Percentiles rank a stretch among this genome's conserved stretches.
Conservation (phyloP, 495 filamentous ascomycete genomes). For the Pyrenula massariospora region DNA sequence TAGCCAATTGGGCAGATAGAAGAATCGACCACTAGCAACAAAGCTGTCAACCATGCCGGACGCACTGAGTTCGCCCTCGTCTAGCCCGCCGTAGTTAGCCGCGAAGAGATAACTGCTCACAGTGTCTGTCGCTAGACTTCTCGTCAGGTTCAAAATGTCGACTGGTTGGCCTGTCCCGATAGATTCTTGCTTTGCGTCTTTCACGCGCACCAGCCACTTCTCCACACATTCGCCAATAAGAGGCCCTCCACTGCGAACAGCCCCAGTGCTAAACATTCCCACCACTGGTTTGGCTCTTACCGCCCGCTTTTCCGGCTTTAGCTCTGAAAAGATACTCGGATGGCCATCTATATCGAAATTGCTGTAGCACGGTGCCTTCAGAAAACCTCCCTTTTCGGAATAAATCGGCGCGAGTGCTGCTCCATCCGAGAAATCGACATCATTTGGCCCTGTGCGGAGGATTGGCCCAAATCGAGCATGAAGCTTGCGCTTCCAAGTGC, state of each 20-base stretch:
- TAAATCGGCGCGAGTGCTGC: conserved; percentile 34
- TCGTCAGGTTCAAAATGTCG: conserved; percentile 30
- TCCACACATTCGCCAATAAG: conserved; percentile 22
- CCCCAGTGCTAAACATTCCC: conserved; percentile 30
- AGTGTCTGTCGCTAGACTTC: conserved; percentile 32
- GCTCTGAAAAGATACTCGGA: conserved; percentile 37
- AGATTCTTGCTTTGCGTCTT: conserved; percentile 3
- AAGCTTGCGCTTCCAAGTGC: conserved; percentile 18
- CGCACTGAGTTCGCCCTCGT: conserved; percentile 20
- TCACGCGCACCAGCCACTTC: conserved; percentile 22
- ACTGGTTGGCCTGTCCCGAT: conserved; percentile 14
- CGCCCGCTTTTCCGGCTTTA: conserved; percentile 23
- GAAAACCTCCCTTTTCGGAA: conserved; percentile 30
- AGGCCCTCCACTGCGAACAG: conserved; percentile 18
- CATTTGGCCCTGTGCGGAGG: conserved; percentile 35
- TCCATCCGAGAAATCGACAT: conserved; percentile 30
- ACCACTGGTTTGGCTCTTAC: conserved; percentile 34
- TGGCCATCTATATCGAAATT: conserved; percentile 43
- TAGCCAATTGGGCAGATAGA: conserved; percentile 25
- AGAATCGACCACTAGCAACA: conserved; percentile 37
- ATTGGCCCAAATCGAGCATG: conserved; percentile 32
- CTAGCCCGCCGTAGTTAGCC: conserved; percentile 26
- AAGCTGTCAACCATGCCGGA: conserved; percentile 30
- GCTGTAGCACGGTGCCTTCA: conserved; percentile 30
- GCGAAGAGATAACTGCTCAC: conserved; percentile 34